phyloP scores from a whole-genome alignment of 306 rosid species.

The Dryas octopetala region DNA sequence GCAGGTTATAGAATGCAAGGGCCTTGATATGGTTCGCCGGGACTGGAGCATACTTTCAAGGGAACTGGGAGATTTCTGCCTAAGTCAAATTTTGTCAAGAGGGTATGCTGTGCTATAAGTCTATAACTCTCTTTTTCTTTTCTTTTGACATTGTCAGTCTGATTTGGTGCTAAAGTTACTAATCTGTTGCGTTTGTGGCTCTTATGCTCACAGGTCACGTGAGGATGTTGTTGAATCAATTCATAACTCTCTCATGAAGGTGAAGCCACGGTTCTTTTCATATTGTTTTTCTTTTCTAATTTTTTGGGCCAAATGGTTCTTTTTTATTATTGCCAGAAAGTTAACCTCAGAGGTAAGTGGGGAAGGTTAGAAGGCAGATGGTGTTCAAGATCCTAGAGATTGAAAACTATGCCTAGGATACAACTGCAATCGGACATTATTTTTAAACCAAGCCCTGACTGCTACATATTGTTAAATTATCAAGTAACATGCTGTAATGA shows the following conservation, averaged over 20 bases:
- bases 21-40: slow-evolving; percentile 97
- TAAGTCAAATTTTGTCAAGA: slow-evolving; percentile 87
- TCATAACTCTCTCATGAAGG: slow-evolving; percentile 82
- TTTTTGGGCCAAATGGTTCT: neutral
- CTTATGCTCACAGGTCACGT: slow-evolving; percentile 60
- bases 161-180: slow-evolving; percentile 17
- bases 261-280: slow-evolving; percentile 35
- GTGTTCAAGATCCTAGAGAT: slow-evolving; percentile 12
- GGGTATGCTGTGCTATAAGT: slow-evolving; percentile 53
- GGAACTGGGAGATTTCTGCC: slow-evolving; percentile 92
- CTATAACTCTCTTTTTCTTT: neutral
- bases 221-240: slow-evolving; percentile 95
- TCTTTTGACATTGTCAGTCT: neutral
- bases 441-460: too few species aligned
- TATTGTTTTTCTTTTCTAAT: neutral
- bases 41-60: slow-evolving; percentile 96
- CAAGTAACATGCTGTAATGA: too few species aligned
- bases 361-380: slow-evolving; percentile 13
- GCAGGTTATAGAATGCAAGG: slow-evolving; percentile 94
- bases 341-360: slow-evolving; percentile 1
- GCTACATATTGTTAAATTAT: too few species aligned
- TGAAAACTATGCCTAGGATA: neutral
- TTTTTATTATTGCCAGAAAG: neutral
- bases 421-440: neutral
- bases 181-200: slow-evolving; percentile 11